Evolutionary conservation across 2,329 filamentous ascomycete species (phyloP), one percentile per base, ranked within the genome.

Genomic region (Neoarthrinium moseri): DNA sequence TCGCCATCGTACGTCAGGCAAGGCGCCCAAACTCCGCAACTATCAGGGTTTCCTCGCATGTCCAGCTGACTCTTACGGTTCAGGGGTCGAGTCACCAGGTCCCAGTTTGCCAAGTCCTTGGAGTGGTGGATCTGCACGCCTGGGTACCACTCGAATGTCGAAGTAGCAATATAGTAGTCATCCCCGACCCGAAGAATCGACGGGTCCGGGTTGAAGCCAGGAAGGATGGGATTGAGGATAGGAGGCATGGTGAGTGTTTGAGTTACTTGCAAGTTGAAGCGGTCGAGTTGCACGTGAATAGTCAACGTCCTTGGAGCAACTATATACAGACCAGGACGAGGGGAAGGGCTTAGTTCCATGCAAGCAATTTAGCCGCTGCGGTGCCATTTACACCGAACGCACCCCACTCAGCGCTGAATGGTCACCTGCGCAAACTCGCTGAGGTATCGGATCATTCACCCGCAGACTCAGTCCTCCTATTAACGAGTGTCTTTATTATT

Each of bases 21-120:
- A 0, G 82, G 82, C 2, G 81, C 81, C 79, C 81, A 85, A n/a
- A 85, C 66, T 29, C 78, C 79, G 53, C 78, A 80, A 59, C 75
- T 78, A 57, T 82, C 78, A 1, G 78, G 78, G 54, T 80, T 67
- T n/a, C 77, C 77, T 13, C 78, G 74, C 75, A 81, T 77, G 52
- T 80, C 75, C 3, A 80, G 67, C 59, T 80, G 77, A 37, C 58
- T 65, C 53, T 71, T 73, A 50, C 77, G 73, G 17, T 45, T 73
- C 24, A 80, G 61, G 1, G 77, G 77, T 1, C 75, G 73, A 0
- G 59, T 64, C 10, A 68, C 54, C 5, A 79, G 63, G 8, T 67
- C 64, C 76, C 76, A 79, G 59, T 78, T 78, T 27, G 74, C 74
- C 4, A 79, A 65, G 46, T 79, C 75, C 24, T 56, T 68, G 20